Base-by-base conservation (phyloP, 2,329 filamentous ascomycete genomes). In the Cercospora sp. region DNA sequence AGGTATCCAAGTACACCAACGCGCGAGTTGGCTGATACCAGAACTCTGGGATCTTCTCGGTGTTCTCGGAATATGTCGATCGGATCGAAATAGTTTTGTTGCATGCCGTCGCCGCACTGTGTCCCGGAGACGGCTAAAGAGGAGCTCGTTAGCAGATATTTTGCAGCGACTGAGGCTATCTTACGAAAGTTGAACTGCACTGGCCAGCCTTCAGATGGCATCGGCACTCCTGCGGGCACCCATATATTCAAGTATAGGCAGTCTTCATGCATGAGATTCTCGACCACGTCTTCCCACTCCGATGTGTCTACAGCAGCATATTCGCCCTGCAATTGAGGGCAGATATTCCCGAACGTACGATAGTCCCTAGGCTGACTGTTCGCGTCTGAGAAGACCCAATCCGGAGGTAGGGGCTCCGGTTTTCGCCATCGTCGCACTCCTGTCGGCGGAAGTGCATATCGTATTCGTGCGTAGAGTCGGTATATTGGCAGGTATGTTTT, bases 1-100 rank as follows among this genome's bases (percentile, higher is more conserved):
- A 78, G 76, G 72, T 83, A 82, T 24, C 81, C 81, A 70, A 83
- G 81, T 5, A 72, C 68, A 32, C 78, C 79, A 2, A 75, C 77
- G 12, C 78, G 70, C 34, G 76, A 79, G 32, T 79, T 79, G 21
- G 73, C 66, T 8, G 75, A 75, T 3, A 79, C 78, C 12, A 79
- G 72, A 32, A 80, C 73, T 13, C 68, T 66, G 3, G 68, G 66
- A 18, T 63, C 65, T 37, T 61, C 62, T 32, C 59, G 63, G n/a
- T 66, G 65, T 63, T 71, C 70, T 45, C 70, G 70, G 21, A 67
- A 70, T 28, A 70, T 45, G 55, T 71, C 70, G 37, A 70, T 66
- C 8, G 70, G 70, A 40, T 71, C 70, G 13, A 68, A 51, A 28
- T 64, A 69, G 45, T 64, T 64, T 7, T 70, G 68, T 34, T 71